Conservation (phyloP, 2,329 filamentous ascomycete genomes). For the Hypoxylon sp. region DNA sequence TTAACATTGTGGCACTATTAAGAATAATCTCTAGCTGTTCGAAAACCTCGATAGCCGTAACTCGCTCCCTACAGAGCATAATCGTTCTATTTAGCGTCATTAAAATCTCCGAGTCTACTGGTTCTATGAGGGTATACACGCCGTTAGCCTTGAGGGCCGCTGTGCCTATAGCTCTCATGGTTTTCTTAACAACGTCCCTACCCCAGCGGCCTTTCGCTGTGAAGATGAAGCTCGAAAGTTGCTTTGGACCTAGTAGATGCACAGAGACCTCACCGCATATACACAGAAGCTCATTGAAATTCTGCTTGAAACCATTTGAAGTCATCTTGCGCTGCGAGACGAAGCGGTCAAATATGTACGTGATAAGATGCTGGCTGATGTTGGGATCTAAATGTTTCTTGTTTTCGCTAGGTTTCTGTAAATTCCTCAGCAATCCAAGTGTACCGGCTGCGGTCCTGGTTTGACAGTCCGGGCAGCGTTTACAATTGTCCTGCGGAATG, state of each 20-base stretch:
- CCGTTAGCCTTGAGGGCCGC: slow-evolving; percentile 25
- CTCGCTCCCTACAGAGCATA: slow-evolving; percentile 4
- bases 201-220: slow-evolving; percentile 28
- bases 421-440: slow-evolving; percentile 13
- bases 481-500: slow-evolving; percentile 23
- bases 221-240: slow-evolving; percentile 16
- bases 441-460: slow-evolving; percentile 10
- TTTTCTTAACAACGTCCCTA: slow-evolving; percentile 23
- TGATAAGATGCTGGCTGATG: slow-evolving; percentile 23
- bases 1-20: slow-evolving; percentile 15
- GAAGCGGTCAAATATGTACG: slow-evolving; percentile 34
- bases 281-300: slow-evolving; percentile 3
- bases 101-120: slow-evolving; percentile 21
- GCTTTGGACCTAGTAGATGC: slow-evolving; percentile 20
- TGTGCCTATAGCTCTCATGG: slow-evolving; percentile 13
- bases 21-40: slow-evolving; percentile 32
- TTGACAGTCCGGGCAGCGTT: slow-evolving; percentile 36
- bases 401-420: slow-evolving; percentile 6
- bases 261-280: slow-evolving; percentile 12
- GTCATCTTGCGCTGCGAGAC: slow-evolving; percentile 31
- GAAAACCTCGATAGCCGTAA: slow-evolving; percentile 9
- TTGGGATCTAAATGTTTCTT: slow-evolving; percentile 6
- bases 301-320: slow-evolving; percentile 18
- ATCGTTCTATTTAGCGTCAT: slow-evolving; percentile 32
- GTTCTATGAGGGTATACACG: slow-evolving; percentile 24